These are phyloP conservation scores for Rhodotorula graminis DNA, from an alignment of 768 basidiomycete genomes.

Conservation along the genomic window DNA sequence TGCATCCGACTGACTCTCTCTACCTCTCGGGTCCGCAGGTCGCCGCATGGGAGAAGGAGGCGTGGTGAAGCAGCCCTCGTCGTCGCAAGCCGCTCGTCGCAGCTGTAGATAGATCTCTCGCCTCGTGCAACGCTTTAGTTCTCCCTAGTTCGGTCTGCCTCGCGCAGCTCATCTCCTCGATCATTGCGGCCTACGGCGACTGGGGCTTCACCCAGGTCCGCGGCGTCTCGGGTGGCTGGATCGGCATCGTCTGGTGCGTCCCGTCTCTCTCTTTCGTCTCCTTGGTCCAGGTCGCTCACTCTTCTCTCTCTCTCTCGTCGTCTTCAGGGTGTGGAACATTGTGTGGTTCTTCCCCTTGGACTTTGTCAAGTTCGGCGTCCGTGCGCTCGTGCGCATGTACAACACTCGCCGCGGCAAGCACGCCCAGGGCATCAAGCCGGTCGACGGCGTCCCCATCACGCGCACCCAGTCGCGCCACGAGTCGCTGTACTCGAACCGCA, in stretches of 20 bases:
- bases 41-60: too few species aligned
- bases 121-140: too few species aligned
- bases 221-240: slow-evolving; percentile 69
- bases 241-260: slow-evolving; percentile 79
- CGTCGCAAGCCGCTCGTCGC: too few species aligned
- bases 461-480: slow-evolving; percentile 86
- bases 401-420: slow-evolving; percentile 51
- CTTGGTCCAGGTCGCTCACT: neutral
- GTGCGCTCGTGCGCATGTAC: slow-evolving; percentile 79
- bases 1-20: too few species aligned
- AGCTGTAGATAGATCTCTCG: too few species aligned
- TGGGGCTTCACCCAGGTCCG: slow-evolving; percentile 88
- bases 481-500: slow-evolving; percentile 91
- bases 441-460: slow-evolving; percentile 65
- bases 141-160: too few species aligned
- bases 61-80: too few species aligned
- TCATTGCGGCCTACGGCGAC: slow-evolving; percentile 88
- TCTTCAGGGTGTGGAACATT: slow-evolving; percentile 62
- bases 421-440: slow-evolving; percentile 50
- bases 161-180: slow-evolving; percentile 51
- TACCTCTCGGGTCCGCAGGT: too few species aligned
- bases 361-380: slow-evolving; percentile 58
- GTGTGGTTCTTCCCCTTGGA: slow-evolving; percentile 52
- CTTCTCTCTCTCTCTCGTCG: slow-evolving; percentile 8
- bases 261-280: slow-evolving; percentile 46